phyloP scores from a whole-genome alignment of 2,329 filamentous ascomycete genomes.

The Dryadomyces quercivorus region DNA sequence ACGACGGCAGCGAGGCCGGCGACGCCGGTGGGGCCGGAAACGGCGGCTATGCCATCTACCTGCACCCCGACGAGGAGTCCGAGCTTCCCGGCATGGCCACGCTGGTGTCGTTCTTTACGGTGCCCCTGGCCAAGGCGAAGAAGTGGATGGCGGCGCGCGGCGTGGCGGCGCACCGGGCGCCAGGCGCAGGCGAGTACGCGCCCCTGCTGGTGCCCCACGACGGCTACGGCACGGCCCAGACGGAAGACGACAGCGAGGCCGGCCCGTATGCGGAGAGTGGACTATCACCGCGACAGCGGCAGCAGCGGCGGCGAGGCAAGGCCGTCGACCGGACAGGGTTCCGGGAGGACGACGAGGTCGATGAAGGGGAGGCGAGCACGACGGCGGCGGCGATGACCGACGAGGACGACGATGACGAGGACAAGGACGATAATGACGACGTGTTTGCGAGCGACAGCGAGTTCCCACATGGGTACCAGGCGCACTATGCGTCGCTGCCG shows the following conservation, averaged over 20 bases:
- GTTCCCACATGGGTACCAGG: slow-evolving; percentile 37
- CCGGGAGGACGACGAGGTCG: slow-evolving; percentile 8
- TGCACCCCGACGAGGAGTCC: slow-evolving; percentile 53
- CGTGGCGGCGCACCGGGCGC: not conserved
- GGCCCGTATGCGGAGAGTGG: not conserved
- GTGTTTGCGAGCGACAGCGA: slow-evolving; percentile 26
- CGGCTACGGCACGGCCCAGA: slow-evolving; percentile 10
- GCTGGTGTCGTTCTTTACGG: slow-evolving; percentile 37
- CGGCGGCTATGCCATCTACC: slow-evolving; percentile 58
- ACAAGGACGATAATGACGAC: slow-evolving; percentile 30
- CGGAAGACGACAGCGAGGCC: slow-evolving; percentile 3
- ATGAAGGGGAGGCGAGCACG: not conserved
- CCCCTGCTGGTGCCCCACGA: slow-evolving; percentile 16
- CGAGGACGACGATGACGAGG: slow-evolving; percentile 18
- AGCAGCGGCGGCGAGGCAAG: not conserved
- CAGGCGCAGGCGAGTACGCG: slow-evolving; percentile 14
- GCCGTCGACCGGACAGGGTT: slow-evolving; percentile 4
- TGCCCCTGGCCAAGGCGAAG: slow-evolving; percentile 38
- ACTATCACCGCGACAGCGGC: not conserved
- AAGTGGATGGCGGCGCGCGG: slow-evolving; percentile 30
- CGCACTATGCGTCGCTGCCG: slow-evolving; percentile 41
- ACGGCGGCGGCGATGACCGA: slow-evolving; percentile 10
- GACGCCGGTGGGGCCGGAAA: slow-evolving; percentile 41
- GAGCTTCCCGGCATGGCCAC: slow-evolving; percentile 52
- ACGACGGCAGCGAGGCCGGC: slow-evolving; percentile 60